These are phyloP conservation scores for Thinopyrum elongatum DNA, from an alignment of 176 grass and related monocot species.

Conservation along the genomic window DNA sequence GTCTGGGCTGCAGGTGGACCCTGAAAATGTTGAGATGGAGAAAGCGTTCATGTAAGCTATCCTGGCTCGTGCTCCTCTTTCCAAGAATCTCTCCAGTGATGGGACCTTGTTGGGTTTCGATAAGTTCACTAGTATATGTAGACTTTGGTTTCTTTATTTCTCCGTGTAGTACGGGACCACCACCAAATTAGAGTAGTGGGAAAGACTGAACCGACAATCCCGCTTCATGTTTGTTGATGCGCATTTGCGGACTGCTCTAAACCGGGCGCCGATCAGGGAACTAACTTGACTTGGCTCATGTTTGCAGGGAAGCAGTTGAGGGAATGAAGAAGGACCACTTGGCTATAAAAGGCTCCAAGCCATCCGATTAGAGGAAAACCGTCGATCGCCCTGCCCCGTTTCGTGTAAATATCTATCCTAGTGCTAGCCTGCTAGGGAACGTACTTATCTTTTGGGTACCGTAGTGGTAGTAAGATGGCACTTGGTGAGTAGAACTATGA, in stretches of 20 bases:
- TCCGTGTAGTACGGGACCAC: no score
- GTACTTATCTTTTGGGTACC: neutral
- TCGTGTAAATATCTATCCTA: neutral
- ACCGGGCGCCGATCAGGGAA: neutral
- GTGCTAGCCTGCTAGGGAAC: neutral
- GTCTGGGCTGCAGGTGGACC: slow-evolving; percentile 2
- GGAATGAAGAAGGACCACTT: neutral
- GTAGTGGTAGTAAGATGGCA: no score
- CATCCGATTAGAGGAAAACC: neutral
- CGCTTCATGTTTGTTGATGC: neutral
- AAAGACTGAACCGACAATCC: no score
- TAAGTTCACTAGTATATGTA: no score
- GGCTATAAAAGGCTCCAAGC: neutral
- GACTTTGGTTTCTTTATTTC: no score
- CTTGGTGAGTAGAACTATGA: neutral
- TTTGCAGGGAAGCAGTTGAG: neutral
- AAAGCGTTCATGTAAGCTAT: neutral
- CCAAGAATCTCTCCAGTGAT: neutral
- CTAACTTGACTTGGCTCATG: neutral
- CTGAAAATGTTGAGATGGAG: neutral
- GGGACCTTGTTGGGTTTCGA: no score
- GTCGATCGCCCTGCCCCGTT: neutral
- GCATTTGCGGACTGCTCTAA: neutral
- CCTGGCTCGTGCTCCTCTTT: neutral
- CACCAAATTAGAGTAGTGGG: no score